Conservation (phyloP, 768 basidiomycete genomes). For the Tulasnella sp. region DNA sequence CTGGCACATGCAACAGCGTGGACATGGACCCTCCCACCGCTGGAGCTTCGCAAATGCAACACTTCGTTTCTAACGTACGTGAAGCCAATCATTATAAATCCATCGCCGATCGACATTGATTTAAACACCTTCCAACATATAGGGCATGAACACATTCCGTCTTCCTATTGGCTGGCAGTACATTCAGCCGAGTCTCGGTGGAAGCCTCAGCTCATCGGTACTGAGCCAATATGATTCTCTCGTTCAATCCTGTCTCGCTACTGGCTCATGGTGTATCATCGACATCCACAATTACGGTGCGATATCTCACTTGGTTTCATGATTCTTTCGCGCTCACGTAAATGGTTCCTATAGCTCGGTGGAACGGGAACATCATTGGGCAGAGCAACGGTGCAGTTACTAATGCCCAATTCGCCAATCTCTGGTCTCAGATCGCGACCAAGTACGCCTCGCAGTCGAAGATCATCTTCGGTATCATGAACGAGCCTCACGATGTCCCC, state of each 20-base stretch:
- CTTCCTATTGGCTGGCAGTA: slow-evolving; percentile 11
- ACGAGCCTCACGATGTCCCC: slow-evolving; percentile 49
- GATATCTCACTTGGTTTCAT: not conserved
- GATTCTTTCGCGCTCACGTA: not conserved
- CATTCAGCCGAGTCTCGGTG: slow-evolving; percentile 23
- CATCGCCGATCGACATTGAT: not conserved
- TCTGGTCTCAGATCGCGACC: slow-evolving; percentile 43
- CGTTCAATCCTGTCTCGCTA: slow-evolving; percentile 39
- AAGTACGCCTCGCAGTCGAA: slow-evolving; percentile 33
- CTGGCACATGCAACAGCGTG: not conserved
- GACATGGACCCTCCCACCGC: not conserved
- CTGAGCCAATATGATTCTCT: slow-evolving; percentile 41
- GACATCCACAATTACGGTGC: slow-evolving; percentile 30
- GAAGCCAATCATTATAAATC: not conserved
- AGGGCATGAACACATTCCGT: slow-evolving; percentile 14
- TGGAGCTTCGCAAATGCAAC: slow-evolving; percentile 4
- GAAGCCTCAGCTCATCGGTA: slow-evolving; percentile 33
- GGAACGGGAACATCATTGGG: slow-evolving; percentile 45
- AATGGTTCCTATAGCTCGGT: slow-evolving; percentile 42
- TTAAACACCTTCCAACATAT: too few species aligned
- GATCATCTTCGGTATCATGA: slow-evolving; percentile 37
- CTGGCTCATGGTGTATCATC: slow-evolving; percentile 43
- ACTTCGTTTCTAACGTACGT: slow-evolving; percentile 1
- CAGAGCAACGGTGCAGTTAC: slow-evolving; percentile 43
- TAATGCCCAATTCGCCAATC: slow-evolving; percentile 40